phyloP scores from a whole-genome alignment of 83 land plant genomes.

The Thuja plicata region DNA sequence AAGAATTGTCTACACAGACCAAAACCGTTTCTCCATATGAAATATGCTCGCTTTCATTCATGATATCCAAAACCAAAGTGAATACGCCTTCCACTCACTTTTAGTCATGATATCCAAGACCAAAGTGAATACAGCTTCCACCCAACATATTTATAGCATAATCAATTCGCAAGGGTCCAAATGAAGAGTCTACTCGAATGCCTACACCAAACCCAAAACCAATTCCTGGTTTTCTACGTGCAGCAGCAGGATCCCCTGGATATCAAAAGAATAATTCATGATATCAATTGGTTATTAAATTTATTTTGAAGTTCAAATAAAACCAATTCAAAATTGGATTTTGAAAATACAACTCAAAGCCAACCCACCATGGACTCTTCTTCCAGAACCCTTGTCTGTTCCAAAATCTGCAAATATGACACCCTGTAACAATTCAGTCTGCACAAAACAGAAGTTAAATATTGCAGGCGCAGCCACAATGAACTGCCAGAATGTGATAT shows the following conservation, averaged over 20 bases:
- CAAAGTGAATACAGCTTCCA: background rate
- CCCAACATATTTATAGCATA: background rate
- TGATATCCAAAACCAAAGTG: background rate
- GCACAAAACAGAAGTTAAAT: background rate
- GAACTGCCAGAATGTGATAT: background rate
- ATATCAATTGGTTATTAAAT: background rate
- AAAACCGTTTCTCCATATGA: background rate
- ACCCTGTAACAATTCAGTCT: background rate
- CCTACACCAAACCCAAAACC: background rate
- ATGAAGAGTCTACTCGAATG: background rate
- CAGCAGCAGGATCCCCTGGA: background rate
- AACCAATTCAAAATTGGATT: background rate
- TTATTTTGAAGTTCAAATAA: background rate
- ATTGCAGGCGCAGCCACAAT: background rate
- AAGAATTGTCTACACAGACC: background rate
- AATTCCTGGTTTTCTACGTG: background rate
- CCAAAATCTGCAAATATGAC: slow-evolving; percentile 1
- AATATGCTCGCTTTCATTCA: background rate
- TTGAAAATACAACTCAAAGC: background rate
- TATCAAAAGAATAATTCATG: background rate
- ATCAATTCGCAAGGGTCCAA: slow-evolving; percentile 5
- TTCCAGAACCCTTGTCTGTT: background rate
- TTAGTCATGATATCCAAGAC: slow-evolving; percentile 1
- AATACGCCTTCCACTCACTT: background rate
- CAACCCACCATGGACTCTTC: background rate